Evolutionary conservation across 176 grass and related monocot species (phyloP).

Genomic region (Thinopyrum elongatum): DNA sequence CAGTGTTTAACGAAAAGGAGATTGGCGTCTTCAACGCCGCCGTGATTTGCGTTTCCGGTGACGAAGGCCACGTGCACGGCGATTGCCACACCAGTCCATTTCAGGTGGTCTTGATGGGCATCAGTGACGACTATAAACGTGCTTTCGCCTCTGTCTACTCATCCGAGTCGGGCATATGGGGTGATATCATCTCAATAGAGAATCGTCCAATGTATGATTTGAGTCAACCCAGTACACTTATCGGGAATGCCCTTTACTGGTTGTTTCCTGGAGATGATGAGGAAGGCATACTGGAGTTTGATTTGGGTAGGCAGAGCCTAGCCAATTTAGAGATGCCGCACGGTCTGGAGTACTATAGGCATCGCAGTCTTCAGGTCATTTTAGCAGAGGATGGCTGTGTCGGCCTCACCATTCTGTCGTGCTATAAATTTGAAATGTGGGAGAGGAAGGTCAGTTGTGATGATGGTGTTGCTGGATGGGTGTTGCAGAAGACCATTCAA

Average conservation of each 20-base stretch:
- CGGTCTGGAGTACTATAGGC: neutral
- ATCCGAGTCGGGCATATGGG: neutral
- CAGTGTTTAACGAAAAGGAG: neutral
- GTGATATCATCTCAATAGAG: neutral
- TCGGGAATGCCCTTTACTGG: conserved; percentile 19
- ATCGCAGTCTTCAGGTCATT: neutral
- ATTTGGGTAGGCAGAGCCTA: neutral
- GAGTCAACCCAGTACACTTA: neutral
- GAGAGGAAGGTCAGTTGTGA: neutral
- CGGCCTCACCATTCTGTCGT: neutral
- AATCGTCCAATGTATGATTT: neutral
- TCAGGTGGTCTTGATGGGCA: conserved; percentile 14
- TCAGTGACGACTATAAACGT: neutral
- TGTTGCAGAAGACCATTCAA: neutral
- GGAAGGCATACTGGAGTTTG: neutral
- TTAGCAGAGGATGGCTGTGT: neutral
- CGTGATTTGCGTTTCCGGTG: neutral
- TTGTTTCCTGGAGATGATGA: neutral
- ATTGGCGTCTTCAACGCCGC: neutral
- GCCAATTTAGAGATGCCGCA: neutral
- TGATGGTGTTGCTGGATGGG: neutral
- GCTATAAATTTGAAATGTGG: neutral
- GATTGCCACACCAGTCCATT: conserved; percentile 4
- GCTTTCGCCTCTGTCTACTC: conserved; percentile 4
- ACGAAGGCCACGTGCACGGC: conserved; percentile 13